Conservation (phyloP, 805 yeast genomes). For the Candida chauliodis region DNA sequence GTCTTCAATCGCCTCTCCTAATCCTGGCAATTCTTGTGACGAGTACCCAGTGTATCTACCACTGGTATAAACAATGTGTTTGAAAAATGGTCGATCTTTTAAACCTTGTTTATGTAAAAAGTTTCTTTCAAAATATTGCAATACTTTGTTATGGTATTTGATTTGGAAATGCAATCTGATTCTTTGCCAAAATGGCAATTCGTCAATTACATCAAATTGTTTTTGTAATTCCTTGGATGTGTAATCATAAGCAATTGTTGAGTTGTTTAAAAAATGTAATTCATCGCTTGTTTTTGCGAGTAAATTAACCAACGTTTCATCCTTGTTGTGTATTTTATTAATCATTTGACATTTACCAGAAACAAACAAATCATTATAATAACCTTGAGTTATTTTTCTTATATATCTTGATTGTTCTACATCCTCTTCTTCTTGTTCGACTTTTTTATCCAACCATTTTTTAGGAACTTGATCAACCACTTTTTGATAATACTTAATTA, state of each 20-base stretch:
- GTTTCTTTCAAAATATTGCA: constrained; percentile 49
- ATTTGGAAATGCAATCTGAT: constrained; percentile 29
- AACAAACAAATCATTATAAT: constrained; percentile 11
- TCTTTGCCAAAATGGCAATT: constrained; percentile 34
- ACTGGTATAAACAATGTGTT: constrained; percentile 62
- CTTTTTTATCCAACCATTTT: constrained; percentile 25
- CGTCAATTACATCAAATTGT: constrained; percentile 27
- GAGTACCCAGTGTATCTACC: constrained; percentile 47
- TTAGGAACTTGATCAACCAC: constrained; percentile 27
- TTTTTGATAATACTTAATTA: constrained; percentile 34
- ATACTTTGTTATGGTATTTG: constrained; percentile 31
- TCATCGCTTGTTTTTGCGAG: constrained; percentile 19
- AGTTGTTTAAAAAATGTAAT: constrained; percentile 17
- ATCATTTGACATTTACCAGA: constrained; percentile 3
- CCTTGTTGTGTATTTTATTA: constrained; percentile 12
- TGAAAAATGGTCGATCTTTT: constrained; percentile 54
- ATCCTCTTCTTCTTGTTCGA: constrained; percentile 12
- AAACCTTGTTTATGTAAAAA: constrained; percentile 49
- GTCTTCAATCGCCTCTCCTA: constrained; percentile 51
- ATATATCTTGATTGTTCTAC: constrained; percentile 15
- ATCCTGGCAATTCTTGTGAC: constrained; percentile 56
- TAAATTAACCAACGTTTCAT: constrained; percentile 22
- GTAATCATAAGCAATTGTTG: constrained; percentile 26
- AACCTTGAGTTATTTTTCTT: constrained; percentile 17
- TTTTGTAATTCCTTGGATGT: constrained; percentile 24